Conservation (phyloP, 208 protist genomes). For the Trypanosoma brucei region DNA sequence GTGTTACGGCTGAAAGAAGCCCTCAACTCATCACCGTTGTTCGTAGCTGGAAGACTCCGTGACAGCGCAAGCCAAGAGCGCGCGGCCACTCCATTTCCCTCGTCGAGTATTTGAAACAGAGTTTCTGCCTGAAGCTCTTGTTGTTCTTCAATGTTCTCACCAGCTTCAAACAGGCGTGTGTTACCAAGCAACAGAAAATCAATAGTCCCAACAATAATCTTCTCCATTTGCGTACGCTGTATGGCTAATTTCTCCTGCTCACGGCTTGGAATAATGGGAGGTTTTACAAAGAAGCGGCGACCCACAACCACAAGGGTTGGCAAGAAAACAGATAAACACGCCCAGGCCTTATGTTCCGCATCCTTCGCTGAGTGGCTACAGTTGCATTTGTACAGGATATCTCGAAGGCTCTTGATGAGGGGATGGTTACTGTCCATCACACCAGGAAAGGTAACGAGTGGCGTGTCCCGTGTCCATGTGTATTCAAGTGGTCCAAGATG, state of each 20-base stretch:
- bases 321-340: conserved; percentile 12
- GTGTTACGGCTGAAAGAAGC: not conserved
- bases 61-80: conserved; percentile 15
- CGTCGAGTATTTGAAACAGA: conserved; percentile 8
- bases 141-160: not conserved
- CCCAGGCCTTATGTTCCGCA: not conserved
- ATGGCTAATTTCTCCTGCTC: conserved; percentile 15
- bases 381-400: not conserved
- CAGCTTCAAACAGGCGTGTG: not conserved
- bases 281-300: conserved; percentile 20
- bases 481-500: conserved; percentile 19
- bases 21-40: conserved; percentile 2
- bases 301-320: conserved; percentile 16
- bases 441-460: conserved; percentile 16
- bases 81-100: conserved; percentile 14
- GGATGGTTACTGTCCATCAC: conserved; percentile 18
- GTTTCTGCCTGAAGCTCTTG: not conserved
- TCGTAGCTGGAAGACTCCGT: not conserved
- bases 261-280: conserved; percentile 13
- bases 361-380: conserved; percentile 3
- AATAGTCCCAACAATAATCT: conserved; percentile 16
- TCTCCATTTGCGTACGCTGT: conserved; percentile 22
- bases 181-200: conserved; percentile 14
- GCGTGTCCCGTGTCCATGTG: not conserved
- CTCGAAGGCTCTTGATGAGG: conserved; percentile 3